Conservation (phyloP, 257 asterid species). For the Paraleonurus japonicus region DNA sequence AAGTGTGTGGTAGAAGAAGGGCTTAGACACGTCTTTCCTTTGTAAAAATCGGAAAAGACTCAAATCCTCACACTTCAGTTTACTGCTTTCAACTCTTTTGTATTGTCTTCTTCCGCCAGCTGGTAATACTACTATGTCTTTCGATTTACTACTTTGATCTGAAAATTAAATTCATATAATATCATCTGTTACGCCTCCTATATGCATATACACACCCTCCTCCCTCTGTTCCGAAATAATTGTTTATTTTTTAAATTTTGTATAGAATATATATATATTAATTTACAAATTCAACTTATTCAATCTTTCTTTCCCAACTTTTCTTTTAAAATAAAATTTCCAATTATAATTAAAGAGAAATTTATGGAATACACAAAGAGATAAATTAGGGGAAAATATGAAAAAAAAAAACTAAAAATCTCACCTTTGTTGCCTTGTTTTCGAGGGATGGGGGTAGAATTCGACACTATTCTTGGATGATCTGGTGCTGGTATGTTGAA, state of each 20-base stretch:
- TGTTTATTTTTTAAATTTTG: too few relatives aligned
- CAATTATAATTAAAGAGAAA: too few relatives aligned
- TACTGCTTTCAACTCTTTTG: slow-evolving; percentile 25
- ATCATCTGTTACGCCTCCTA: too few relatives aligned
- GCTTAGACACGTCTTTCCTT: slow-evolving; percentile 42
- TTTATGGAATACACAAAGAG: too few relatives aligned
- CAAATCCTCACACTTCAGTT: slow-evolving; percentile 36
- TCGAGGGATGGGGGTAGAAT: slow-evolving; percentile 5
- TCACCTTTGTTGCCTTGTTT: slow-evolving; percentile 13
- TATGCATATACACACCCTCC: too few relatives aligned
- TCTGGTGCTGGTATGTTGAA: slow-evolving; percentile 33
- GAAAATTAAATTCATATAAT: background rate
- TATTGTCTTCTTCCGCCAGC: slow-evolving; percentile 1
- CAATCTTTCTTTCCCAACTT: too few relatives aligned
- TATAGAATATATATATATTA: too few relatives aligned
- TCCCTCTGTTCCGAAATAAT: too few relatives aligned
- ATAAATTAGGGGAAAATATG: too few relatives aligned
- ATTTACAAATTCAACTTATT: too few relatives aligned
- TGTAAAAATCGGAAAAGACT: slow-evolving; percentile 23
- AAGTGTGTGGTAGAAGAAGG: slow-evolving; percentile 46
- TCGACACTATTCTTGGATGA: slow-evolving; percentile 30
- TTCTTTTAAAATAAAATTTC: too few relatives aligned
- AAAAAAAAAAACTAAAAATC: too few relatives aligned
- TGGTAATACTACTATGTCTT: background rate
- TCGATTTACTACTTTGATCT: slow-evolving; percentile 7